Evolutionary conservation across 352 stramenopile genomes (phyloP).

Genomic region (Chrysophaeum taylorii): DNA sequence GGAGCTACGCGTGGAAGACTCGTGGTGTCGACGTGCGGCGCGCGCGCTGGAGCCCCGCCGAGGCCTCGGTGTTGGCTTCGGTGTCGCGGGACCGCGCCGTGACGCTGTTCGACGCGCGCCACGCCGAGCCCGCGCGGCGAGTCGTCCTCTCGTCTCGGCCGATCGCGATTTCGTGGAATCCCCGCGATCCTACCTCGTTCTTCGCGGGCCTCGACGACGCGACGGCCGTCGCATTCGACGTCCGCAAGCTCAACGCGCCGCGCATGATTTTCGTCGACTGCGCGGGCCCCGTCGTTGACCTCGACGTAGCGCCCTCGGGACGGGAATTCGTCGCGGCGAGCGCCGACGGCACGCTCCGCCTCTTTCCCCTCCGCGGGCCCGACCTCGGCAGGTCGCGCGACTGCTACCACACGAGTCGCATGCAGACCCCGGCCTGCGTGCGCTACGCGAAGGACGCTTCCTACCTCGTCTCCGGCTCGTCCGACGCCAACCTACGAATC

Average conservation of each 20-base stretch:
- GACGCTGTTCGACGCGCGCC: conserved; percentile 76
- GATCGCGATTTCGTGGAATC: conserved; percentile 98
- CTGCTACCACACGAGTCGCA: conserved; percentile 95
- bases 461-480: conserved; percentile 93
- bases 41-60: conserved; percentile 78
- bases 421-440: conserved; percentile 89
- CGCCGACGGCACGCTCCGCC: conserved; percentile 95
- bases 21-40: conserved; percentile 83
- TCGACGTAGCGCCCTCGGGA: conserved; percentile 92
- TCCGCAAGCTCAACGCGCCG: conserved; percentile 83
- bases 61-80: conserved; percentile 77
- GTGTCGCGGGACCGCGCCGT: conserved; percentile 74
- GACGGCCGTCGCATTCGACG: conserved; percentile 98
- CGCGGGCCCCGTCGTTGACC: conserved; percentile 91
- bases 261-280: conserved; percentile 94
- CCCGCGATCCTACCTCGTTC: conserved; percentile 97
- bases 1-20: conserved; percentile 75
- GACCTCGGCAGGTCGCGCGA: conserved; percentile 56
- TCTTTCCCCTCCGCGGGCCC: conserved; percentile 75
- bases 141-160: conserved; percentile 84
- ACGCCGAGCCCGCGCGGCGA: conserved; percentile 86
- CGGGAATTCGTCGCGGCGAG: conserved; percentile 92
- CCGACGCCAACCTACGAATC: conserved; percentile 97
- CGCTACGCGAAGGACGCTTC: conserved; percentile 74
- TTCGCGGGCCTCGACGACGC: conserved; percentile 97